Conservation (phyloP, 192 early-diverging fungal genomes). For the Coemansia sp. region DNA sequence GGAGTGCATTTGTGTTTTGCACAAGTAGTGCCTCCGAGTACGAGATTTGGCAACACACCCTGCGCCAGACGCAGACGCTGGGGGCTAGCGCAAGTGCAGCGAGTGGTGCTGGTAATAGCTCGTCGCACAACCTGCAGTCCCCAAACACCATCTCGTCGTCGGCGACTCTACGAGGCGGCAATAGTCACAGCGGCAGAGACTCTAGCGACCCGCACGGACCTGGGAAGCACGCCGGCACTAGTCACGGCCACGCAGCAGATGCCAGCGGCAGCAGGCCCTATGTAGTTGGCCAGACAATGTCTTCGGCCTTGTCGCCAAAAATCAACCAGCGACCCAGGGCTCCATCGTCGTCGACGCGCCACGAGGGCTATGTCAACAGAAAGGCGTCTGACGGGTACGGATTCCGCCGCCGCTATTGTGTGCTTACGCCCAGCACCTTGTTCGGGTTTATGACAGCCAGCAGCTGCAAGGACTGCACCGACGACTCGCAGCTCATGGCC, state of each 20-base stretch:
- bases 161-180: background rate
- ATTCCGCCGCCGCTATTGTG: constrained; percentile 52
- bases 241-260: background rate
- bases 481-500: constrained; percentile 21
- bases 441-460: constrained; percentile 43
- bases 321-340: constrained; percentile 27
- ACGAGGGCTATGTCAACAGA: constrained; percentile 52
- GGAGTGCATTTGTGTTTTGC: constrained; percentile 23
- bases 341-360: constrained; percentile 22
- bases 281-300: constrained; percentile 8
- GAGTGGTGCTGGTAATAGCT: constrained; percentile 30
- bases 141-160: constrained; percentile 4
- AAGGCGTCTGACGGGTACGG: constrained; percentile 50
- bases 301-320: constrained; percentile 26
- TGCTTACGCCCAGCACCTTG: constrained; percentile 31
- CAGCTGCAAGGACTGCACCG: constrained; percentile 25
- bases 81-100: constrained; percentile 26
- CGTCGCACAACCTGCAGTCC: constrained; percentile 8
- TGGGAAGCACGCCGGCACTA: constrained; percentile 1
- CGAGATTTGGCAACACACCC: constrained; percentile 36
- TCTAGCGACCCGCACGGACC: background rate
- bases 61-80: constrained; percentile 33
- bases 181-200: background rate
- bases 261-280: constrained; percentile 10
- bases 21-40: constrained; percentile 37